These are phyloP conservation scores for Entoloma clypeatum DNA, from an alignment of 1,284 basidiomycete species.

Conservation along the genomic window DNA sequence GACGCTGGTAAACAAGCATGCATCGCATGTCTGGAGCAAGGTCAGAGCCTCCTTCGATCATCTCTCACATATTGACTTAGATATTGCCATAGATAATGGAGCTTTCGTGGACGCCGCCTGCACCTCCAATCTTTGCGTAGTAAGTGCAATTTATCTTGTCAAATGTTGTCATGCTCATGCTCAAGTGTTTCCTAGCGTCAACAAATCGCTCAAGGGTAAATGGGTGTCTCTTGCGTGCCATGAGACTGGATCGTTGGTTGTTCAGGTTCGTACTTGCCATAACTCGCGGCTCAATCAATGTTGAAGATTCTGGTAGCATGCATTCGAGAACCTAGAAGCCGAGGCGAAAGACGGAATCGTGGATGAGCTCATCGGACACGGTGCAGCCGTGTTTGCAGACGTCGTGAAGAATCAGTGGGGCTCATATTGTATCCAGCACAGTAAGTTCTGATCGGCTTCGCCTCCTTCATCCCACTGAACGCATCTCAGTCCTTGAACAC, in stretches of 20 bases:
- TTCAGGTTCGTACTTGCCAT: slow-evolving; percentile 48
- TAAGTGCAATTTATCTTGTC: slow-evolving; percentile 36
- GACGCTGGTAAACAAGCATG: slow-evolving; percentile 82
- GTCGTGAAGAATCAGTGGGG: slow-evolving; percentile 86
- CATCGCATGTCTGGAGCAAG: slow-evolving; percentile 85
- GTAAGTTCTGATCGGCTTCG: slow-evolving; percentile 38
- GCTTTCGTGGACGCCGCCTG: slow-evolving; percentile 75
- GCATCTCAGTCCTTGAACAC: slow-evolving; percentile 67
- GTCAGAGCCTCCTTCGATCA: too few relatives aligned
- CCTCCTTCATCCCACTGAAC: slow-evolving; percentile 3
- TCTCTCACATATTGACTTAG: too few relatives aligned
- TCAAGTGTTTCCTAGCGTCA: slow-evolving; percentile 50
- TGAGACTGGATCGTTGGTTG: slow-evolving; percentile 80
- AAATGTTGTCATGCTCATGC: not conserved
- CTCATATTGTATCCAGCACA: slow-evolving; percentile 79
- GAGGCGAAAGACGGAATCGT: slow-evolving; percentile 78
- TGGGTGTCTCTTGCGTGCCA: slow-evolving; percentile 86
- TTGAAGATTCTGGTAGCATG: slow-evolving; percentile 49
- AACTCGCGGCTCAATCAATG: slow-evolving; percentile 6
- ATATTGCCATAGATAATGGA: slow-evolving; percentile 66
- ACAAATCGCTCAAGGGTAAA: slow-evolving; percentile 77
- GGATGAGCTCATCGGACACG: slow-evolving; percentile 72
- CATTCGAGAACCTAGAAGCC: slow-evolving; percentile 81
- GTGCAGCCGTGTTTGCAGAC: slow-evolving; percentile 60
- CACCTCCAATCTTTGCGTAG: slow-evolving; percentile 81